Conservation (phyloP, 805 yeast genomes). For the Candida andamanensis region DNA sequence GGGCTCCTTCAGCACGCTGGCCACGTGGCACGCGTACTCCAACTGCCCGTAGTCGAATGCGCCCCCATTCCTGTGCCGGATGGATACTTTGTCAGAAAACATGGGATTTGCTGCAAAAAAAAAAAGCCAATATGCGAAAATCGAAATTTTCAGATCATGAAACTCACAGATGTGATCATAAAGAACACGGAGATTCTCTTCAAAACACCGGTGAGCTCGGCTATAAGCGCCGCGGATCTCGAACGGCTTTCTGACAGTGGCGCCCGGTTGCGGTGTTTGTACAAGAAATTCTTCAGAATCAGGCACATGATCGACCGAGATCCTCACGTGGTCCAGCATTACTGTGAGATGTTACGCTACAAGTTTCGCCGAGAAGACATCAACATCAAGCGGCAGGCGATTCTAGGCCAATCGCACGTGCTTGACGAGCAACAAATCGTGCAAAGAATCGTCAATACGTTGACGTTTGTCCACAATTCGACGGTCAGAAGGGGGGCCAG, state of each 20-base stretch:
- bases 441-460: constrained; percentile 20
- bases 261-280: constrained; percentile 16
- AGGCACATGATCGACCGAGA: constrained; percentile 20
- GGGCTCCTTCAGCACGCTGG: no score
- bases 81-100: no score
- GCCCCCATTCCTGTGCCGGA: no score
- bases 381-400: constrained; percentile 11
- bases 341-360: constrained; percentile 20
- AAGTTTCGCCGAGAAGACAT: constrained; percentile 18
- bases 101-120: no score
- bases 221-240: not conserved
- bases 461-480: constrained; percentile 28
- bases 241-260: constrained; percentile 1
- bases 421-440: constrained; percentile 5
- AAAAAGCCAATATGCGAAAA: no score
- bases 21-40: no score
- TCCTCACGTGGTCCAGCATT: constrained; percentile 9
- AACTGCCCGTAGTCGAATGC: no score
- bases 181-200: no score
- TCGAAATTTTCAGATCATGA: no score
- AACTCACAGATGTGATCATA: no score
- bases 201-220: not conserved
- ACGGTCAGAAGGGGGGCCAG: constrained; percentile 18
- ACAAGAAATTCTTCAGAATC: constrained; percentile 29
- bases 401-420: constrained; percentile 9